Base-by-base conservation (phyloP, 2,329 filamentous ascomycete genomes). In the Diaporthe citri region DNA sequence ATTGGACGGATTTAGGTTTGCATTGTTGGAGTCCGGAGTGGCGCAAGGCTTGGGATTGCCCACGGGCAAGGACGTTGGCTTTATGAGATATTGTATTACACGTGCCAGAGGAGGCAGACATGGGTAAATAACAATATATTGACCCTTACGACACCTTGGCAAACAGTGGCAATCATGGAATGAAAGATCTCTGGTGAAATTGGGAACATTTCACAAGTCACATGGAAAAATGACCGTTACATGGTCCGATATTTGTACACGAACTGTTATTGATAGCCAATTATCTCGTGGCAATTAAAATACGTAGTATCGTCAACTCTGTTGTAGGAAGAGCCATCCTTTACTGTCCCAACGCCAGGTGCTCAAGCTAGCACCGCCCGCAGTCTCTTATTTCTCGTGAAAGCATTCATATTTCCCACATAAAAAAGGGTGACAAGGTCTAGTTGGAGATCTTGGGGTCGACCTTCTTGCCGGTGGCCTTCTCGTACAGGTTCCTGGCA, bases 381-480 rank as follows among this genome's bases (percentile, higher is more conserved):
- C 20, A 5, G 41, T 39, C 34, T 36, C 34, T 39, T 39, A 10
- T 39, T 39, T 39, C 36, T 43, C 15, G 15, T 43, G 41, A 20
- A 20, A 43, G 17, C 41, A 6, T 20, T 20, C 15, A 15, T 46
- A 15, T n/a, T n/a, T n/a, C n/a, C n/a, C n/a, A n/a, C n/a, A n/a
- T n/a, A 43, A 15, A 2, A 13, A 43, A 12, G 5, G 41, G 41
- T 13, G 13, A 17, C 12, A 43, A 12, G 13, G 22, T n/a, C 56
- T 83, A 83, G 76, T 83, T 82, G 74, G 82, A 84, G 72, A 80
- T 64, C 74, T 84, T 84, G 41, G 80, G 72, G 76, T 81, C 76
- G 74, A 85, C 81, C 71, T 85, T 80, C 76, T 84, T 85, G 62
- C 84, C 84, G 36, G 84, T 84, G 7, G 77, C 48, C 81, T 86